Evolutionary conservation across 345 rosid genomes (phyloP).

Genomic region (Eucalyptus erythrocorys): DNA sequence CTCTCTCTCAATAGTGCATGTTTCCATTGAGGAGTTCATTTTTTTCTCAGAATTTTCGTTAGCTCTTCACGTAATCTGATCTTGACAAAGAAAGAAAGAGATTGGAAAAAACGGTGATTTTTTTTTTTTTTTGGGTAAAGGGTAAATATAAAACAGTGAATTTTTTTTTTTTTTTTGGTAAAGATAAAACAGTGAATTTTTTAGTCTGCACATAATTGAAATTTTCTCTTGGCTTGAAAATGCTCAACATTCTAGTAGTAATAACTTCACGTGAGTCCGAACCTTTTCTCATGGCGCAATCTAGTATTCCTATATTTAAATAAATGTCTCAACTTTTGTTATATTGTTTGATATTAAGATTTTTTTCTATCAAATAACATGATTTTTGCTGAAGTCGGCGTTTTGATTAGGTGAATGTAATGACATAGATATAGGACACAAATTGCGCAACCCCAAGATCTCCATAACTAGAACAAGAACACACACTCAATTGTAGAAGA

Average conservation of each 20-base stretch:
- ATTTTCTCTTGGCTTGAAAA: background rate
- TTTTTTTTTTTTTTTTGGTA: too few species aligned
- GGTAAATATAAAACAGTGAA: too few species aligned
- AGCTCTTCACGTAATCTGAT: background rate
- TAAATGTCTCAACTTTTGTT: background rate
- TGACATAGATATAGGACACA: background rate
- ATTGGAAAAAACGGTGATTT: background rate
- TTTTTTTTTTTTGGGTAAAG: too few species aligned
- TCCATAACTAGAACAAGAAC: too few species aligned
- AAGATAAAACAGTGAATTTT: too few species aligned
- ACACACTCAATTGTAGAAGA: too few species aligned
- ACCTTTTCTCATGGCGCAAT: background rate
- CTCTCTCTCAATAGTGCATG: background rate
- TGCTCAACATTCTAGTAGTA: background rate
- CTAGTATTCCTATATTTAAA: background rate
- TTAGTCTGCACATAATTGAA: too few species aligned
- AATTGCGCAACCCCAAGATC: too few species aligned
- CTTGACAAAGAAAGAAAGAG: background rate
- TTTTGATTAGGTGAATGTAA: background rate
- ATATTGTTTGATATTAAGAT: background rate
- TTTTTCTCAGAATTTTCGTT: background rate
- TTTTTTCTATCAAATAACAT: background rate
- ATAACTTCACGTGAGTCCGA: accelerated
- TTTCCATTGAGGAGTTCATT: background rate
- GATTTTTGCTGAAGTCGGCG: background rate